Conservation (phyloP, 2,329 filamentous ascomycete species). For the Penicillium sp. region DNA sequence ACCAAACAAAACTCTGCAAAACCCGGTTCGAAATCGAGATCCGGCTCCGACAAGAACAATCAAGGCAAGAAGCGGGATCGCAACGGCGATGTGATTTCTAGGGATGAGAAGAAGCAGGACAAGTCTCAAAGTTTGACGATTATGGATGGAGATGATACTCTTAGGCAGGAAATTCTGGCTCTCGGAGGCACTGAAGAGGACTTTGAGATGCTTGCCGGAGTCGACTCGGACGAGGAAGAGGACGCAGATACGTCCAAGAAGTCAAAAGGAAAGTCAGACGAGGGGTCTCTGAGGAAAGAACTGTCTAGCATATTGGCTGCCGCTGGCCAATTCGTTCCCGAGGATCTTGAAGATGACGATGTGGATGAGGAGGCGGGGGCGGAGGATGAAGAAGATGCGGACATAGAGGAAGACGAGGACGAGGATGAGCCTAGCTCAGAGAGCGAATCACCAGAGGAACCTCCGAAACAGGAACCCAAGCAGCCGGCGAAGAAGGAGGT, state of each 20-base stretch:
- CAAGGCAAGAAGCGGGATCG: conserved; percentile 53
- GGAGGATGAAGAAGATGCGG: conserved; percentile 45
- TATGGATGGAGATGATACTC: conserved; percentile 34
- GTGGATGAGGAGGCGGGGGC: conserved; percentile 42
- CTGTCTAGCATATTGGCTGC: conserved; percentile 42
- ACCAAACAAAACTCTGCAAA: conserved; percentile 30
- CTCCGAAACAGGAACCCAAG: conserved; percentile 27
- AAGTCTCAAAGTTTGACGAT: conserved; percentile 27
- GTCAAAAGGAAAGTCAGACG: conserved; percentile 32
- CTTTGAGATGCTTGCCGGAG: conserved; percentile 50
- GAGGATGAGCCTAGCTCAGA: conserved; percentile 33
- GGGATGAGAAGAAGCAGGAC: conserved; percentile 35
- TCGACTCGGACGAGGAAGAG: conserved; percentile 55
- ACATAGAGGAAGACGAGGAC: conserved; percentile 36
- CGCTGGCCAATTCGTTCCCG: conserved; percentile 42
- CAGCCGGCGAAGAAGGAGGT: conserved; percentile 31
- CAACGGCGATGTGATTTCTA: conserved; percentile 50
- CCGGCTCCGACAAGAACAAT: conserved; percentile 30
- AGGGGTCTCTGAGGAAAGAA: conserved; percentile 48
- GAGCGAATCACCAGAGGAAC: conserved; percentile 34
- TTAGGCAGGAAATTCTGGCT: conserved; percentile 51
- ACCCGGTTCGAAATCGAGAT: conserved; percentile 25
- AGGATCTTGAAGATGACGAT: conserved; percentile 40
- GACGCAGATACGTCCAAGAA: conserved; percentile 40
- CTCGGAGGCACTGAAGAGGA: conserved; percentile 57